phyloP scores from a whole-genome alignment of 257 asterid genomes.

The Jacaranda copaia region DNA sequence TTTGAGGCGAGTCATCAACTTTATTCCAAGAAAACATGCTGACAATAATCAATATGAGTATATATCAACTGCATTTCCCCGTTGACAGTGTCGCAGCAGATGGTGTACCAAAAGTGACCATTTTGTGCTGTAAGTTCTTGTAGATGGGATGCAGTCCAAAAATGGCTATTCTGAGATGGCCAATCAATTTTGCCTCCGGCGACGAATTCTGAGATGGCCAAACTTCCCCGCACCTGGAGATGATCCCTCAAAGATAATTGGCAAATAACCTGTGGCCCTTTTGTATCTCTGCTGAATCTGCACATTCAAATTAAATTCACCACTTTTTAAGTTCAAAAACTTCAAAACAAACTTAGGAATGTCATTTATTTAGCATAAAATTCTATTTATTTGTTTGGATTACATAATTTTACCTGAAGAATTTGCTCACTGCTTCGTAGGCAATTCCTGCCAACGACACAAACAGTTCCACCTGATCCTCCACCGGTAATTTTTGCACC shows the following conservation, averaged over 20 bases:
- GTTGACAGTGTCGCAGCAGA: no score
- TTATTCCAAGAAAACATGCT: no score
- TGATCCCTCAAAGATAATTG: slow-evolving; percentile 84
- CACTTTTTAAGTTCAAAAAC: neutral
- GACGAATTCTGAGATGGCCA: slow-evolving; percentile 83
- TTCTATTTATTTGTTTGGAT: neutral
- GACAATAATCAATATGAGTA: neutral
- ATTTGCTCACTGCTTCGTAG: slow-evolving; percentile 78
- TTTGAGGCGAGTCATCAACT: no score
- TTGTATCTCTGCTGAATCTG: slow-evolving; percentile 89
- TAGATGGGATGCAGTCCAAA: no score
- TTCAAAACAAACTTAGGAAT: no score
- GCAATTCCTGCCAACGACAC: slow-evolving; percentile 82
- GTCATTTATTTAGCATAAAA: no score
- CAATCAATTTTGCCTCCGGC: slow-evolving; percentile 44
- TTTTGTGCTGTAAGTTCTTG: no score
- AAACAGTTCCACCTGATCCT: slow-evolving; percentile 95
- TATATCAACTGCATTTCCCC: neutral
- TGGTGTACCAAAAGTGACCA: no score
- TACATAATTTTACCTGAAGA: slow-evolving; percentile 59
- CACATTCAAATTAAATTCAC: slow-evolving; percentile 24
- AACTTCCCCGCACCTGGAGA: slow-evolving; percentile 98
- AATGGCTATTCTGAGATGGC: neutral
- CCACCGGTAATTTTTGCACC: slow-evolving; percentile 98
- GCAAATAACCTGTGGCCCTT: slow-evolving; percentile 82